Evolutionary conservation across 176 grass and related monocot species (phyloP).

Genomic region (Phoenix roebelenii): DNA sequence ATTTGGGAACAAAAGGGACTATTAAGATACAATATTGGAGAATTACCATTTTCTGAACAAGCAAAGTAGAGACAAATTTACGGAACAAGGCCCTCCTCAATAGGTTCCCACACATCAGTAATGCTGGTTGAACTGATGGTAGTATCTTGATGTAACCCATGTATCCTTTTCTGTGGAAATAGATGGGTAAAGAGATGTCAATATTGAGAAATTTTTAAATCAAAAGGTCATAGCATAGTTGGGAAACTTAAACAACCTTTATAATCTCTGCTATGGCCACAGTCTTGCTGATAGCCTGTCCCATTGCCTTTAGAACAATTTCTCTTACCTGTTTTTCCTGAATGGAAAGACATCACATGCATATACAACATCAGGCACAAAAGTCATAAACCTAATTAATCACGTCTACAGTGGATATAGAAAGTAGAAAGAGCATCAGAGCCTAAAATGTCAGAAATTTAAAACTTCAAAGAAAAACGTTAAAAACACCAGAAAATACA

Average conservation of each 20-base stretch:
- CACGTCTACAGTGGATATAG: no score
- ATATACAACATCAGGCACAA: neutral
- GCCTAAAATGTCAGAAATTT: no score
- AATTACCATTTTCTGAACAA: no score
- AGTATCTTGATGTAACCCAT: constrained; percentile 74
- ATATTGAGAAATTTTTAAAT: no score
- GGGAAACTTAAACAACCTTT: constrained; percentile 39
- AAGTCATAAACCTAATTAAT: no score
- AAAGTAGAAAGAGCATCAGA: no score
- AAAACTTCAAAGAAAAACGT: no score
- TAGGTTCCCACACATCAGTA: constrained; percentile 95
- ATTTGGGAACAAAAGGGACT: no score
- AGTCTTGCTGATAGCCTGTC: constrained; percentile 88
- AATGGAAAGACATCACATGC: constrained; percentile 7
- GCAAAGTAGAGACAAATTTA: constrained; percentile 7
- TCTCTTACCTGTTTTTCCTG: constrained; percentile 74
- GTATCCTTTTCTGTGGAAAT: constrained; percentile 55
- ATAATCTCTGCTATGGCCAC: constrained; percentile 91
- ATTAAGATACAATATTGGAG: no score
- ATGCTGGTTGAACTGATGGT: constrained; percentile 85
- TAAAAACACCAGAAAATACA: no score
- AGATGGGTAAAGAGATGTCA: constrained; percentile 9
- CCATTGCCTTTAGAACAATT: constrained; percentile 96
- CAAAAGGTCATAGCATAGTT: no score
- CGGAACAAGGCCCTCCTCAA: constrained; percentile 97